phyloP scores from a whole-genome alignment of 306 rosid genomes.

The Prunus persica region Prunus_persica_NCBIv2 NC_034013.1:6266501-6267000 shows the following conservation, averaged over 20 bases:
- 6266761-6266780: not conserved
- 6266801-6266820: not conserved
- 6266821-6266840: not conserved
- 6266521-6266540: slow-evolving; percentile 84
- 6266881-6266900: slow-evolving; percentile 77
- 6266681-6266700: not conserved
- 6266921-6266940: slow-evolving; percentile 97
- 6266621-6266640: slow-evolving; percentile 25
- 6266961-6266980: slow-evolving; percentile 83
- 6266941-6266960: slow-evolving; percentile 98
- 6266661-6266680: not conserved
- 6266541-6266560: slow-evolving; percentile 90
- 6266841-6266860: slow-evolving; percentile 4
- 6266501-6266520: slow-evolving; percentile 44
- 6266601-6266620: slow-evolving; percentile 76
- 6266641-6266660: not conserved
- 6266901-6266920: slow-evolving; percentile 93
- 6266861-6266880: slow-evolving; percentile 2
- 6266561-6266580: slow-evolving; percentile 90
- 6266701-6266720: not conserved
- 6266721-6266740: not conserved
- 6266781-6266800: not conserved
- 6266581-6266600: slow-evolving; percentile 90
- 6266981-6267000: not conserved
- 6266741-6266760: not conserved